Base-by-base conservation (phyloP, 345 rosid species). In the Tarenaya hassleriana region DNA sequence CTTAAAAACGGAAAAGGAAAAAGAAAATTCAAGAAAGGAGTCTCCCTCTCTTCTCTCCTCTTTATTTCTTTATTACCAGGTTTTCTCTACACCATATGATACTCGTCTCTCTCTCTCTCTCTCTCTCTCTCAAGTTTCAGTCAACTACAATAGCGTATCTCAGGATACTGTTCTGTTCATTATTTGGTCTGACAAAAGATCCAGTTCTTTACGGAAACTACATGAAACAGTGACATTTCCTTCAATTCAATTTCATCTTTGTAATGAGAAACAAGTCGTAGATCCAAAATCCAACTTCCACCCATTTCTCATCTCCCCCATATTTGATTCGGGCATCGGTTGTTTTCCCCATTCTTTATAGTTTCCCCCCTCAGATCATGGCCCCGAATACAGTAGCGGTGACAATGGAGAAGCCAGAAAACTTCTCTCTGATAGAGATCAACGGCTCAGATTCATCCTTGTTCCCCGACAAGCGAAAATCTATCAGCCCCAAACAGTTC, bases 321-420 rank as follows among this genome's bases (percentile, higher is more conserved):
- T 2, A 24, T 24, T 24, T 5, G 29, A 24, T 13, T 14, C 58
- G 43, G n/a, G 21, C 50, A 21, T 3, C 39, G 43, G 37, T 18
- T 56, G 9, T 35, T 50, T 31, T 32, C 13, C 34, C 39, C 14
- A 34, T 56, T 53, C 63, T 56, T 68, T 72, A 7, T 40, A 42
- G 41, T 12, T 33, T 57, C 41, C 42, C 10, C 0, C 34, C 47
- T 43, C 47, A 1, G 18, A 18, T 31, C 16, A 89, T 89, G 97
- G 76, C 90, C 72, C 94, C 86, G 42, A 81, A 70, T 43, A 69
- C 97, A 29, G 90, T 81, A 39, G 86, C 77, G 17, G 83, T 83
- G n/a, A 76, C 90, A 15, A 79, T 86, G 57, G 90, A 83, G 84
- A 83, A 83, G 74, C 83, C 88, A 5, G 75, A 75, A 27, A 72